Evolutionary conservation across 805 yeast genomes (phyloP).

Genomic region (Zygosaccharomyces gambellarensis): DNA sequence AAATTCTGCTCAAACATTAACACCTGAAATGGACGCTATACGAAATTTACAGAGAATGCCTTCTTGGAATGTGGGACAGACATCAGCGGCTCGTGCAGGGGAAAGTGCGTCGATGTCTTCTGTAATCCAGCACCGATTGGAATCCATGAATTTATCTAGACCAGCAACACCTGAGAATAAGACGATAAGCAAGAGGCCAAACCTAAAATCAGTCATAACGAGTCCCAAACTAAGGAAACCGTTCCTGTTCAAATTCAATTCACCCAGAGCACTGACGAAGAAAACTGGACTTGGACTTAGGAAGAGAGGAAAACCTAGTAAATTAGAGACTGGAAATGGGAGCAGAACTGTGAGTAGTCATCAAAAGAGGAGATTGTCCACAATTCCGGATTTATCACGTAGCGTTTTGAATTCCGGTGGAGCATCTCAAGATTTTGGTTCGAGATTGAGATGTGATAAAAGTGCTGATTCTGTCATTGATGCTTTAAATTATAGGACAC

Average conservation of each 20-base stretch:
- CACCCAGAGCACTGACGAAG: neutral
- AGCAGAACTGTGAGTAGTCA: conserved; percentile 10
- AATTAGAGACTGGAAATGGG: neutral
- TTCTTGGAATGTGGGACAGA: conserved; percentile 7
- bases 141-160: conserved; percentile 3
- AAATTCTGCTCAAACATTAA: conserved; percentile 33
- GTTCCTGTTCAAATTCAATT: conserved; percentile 1
- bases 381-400: conserved; percentile 29
- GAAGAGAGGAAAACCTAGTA: neutral
- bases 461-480: conserved; percentile 3
- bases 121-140: conserved; percentile 25
- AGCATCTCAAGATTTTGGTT: conserved; percentile 8
- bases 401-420: conserved; percentile 19
- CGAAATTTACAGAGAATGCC: conserved; percentile 6
- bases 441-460: neutral
- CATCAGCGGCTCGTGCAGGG: conserved; percentile 7
- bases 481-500: conserved; percentile 7
- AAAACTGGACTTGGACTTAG: conserved; percentile 1
- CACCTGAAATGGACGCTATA: conserved; percentile 27
- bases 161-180: conserved; percentile 5
- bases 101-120: conserved; percentile 25
- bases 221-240: conserved; percentile 6
- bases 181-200: conserved; percentile 7
- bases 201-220: conserved; percentile 5
- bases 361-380: conserved; percentile 29